Percentiles rank a stretch among this genome's conserved stretches.
Evolutionary conservation across 208 protist species (phyloP).

Genomic region (Naegleria lovaniensis): DNA sequence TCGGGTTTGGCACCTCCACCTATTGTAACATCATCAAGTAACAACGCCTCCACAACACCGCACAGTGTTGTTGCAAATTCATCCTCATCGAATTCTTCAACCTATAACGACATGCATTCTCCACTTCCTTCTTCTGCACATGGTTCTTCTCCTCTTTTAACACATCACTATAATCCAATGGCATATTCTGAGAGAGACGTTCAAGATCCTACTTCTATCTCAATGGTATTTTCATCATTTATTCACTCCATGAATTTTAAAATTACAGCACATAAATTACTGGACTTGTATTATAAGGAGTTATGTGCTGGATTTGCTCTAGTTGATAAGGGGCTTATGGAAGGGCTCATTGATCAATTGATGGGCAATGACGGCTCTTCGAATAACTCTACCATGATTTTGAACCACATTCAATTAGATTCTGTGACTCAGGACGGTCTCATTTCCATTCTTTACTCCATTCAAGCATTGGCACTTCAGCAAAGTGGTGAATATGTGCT

Average conservation of each 20-base stretch:
- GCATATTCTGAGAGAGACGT: background rate
- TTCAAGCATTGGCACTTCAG: background rate
- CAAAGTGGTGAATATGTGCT: background rate
- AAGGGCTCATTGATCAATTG: background rate
- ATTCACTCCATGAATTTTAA: background rate
- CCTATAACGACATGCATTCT: background rate
- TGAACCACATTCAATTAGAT: background rate
- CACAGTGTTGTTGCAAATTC: background rate
- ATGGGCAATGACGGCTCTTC: background rate
- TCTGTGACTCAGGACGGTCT: background rate
- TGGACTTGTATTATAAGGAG: slow-evolving; percentile 14
- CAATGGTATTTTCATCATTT: background rate
- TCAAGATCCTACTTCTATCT: background rate
- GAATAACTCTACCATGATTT: background rate
- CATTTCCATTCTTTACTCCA: background rate
- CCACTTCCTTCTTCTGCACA: background rate
- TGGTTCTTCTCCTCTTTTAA: background rate
- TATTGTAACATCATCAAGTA: background rate
- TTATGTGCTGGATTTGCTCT: background rate
- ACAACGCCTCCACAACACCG: background rate
- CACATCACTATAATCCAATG: background rate
- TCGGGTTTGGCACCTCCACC: background rate
- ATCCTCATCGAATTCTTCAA: background rate
- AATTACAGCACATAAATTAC: background rate
- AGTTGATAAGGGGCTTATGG: background rate